phyloP scores from a whole-genome alignment of 148 eudicot genomes.

The Rhododendron vialii region DNA sequence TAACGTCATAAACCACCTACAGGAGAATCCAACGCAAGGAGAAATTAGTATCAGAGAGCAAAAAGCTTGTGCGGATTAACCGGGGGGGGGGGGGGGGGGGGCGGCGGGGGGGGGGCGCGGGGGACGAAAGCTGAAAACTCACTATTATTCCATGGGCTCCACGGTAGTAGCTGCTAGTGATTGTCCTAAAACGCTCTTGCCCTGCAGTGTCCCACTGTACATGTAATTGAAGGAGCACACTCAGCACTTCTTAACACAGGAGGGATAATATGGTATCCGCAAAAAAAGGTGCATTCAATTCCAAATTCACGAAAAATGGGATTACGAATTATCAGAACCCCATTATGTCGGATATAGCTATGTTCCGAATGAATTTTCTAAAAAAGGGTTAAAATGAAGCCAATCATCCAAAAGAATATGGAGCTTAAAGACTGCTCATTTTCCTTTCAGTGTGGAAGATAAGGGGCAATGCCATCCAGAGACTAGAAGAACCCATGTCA shows the following conservation, averaged over 20 bases:
- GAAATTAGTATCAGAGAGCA: background rate
- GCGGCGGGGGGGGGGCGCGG: too few species aligned
- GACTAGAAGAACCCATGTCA: background rate
- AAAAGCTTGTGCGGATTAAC: background rate
- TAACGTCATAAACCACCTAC: slow-evolving; percentile 78
- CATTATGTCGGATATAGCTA: background rate
- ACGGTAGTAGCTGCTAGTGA: slow-evolving; percentile 46
- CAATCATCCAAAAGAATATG: background rate
- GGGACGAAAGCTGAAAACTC: slow-evolving; percentile 4
- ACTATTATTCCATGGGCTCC: slow-evolving; percentile 52
- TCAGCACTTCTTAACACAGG: background rate
- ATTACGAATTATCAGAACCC: background rate
- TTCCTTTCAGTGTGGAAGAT: background rate
- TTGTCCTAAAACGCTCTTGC: slow-evolving; percentile 40
- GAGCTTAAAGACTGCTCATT: background rate
- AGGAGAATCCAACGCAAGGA: background rate
- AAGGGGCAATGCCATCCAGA: background rate
- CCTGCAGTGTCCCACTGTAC: slow-evolving; percentile 41
- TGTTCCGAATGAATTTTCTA: background rate
- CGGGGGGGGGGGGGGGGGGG: background rate
- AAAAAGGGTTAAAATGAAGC: background rate
- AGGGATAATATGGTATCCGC: background rate
- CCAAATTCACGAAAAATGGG: background rate
- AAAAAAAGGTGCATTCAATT: background rate
- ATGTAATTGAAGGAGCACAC: slow-evolving; percentile 7